A percentile compares a stretch with the other conserved stretches of the same genome.
Evolutionary conservation across 23 red algal species (phyloP).

Genomic region (Gracilaria caudata): DNA sequence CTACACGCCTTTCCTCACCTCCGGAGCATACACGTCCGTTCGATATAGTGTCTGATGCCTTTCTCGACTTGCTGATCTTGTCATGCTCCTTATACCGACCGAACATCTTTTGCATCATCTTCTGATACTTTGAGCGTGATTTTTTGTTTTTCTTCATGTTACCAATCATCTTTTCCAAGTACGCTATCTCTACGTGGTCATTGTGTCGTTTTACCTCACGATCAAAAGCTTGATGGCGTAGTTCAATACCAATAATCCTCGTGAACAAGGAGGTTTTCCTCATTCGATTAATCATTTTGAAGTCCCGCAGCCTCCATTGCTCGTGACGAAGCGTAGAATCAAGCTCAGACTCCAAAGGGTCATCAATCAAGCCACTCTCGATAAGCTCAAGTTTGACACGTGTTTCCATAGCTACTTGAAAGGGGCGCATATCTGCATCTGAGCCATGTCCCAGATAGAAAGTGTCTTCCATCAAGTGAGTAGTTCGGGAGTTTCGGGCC

Average conservation of each 20-base stretch:
- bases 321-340: conserved; percentile 60
- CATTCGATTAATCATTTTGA: conserved; percentile 76
- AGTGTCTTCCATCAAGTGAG: conserved; percentile 42
- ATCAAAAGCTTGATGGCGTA: conserved; percentile 48
- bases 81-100: conserved; percentile 61
- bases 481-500: background rate
- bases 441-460: conserved; percentile 73
- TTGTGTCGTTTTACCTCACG: conserved; percentile 81
- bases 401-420: conserved; percentile 73
- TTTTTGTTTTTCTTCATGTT: conserved; percentile 96
- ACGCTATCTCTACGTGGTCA: conserved; percentile 82
- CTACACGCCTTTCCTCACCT: conserved; percentile 37
- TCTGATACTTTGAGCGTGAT: conserved; percentile 65
- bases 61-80: conserved; percentile 45
- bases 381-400: conserved; percentile 74
- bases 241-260: conserved; percentile 49
- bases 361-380: conserved; percentile 79
- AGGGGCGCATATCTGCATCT: conserved; percentile 48
- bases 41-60: conserved; percentile 26
- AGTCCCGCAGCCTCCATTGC: conserved; percentile 88
- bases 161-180: conserved; percentile 84
- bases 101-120: conserved; percentile 68
- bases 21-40: conserved; percentile 20
- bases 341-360: conserved; percentile 65
- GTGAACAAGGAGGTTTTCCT: conserved; percentile 55